A percentile compares a stretch with the other conserved stretches of the same genome.
Evolutionary conservation across 805 yeast species (phyloP).

Genomic region (Lachancea thermotolerans): DNA sequence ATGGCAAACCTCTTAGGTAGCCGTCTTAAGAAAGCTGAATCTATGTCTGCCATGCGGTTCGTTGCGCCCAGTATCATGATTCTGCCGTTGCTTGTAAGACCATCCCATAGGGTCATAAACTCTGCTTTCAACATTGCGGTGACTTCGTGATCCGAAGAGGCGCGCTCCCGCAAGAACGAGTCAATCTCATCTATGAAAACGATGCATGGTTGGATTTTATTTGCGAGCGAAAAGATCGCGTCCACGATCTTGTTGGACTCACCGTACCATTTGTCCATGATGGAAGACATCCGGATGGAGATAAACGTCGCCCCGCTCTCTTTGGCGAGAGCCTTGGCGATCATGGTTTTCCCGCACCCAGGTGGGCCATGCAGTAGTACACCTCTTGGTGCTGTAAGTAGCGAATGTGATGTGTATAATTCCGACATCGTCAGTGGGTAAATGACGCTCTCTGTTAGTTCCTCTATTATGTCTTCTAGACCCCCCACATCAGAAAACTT

Average conservation of each 20-base stretch:
- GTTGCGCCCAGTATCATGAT: slow-evolving; percentile 92
- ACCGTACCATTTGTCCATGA: slow-evolving; percentile 98
- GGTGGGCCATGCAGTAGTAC: slow-evolving; percentile 93
- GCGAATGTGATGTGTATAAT: slow-evolving; percentile 61
- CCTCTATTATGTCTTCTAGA: slow-evolving; percentile 71
- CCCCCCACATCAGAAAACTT: slow-evolving; percentile 86
- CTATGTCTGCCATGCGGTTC: slow-evolving; percentile 86
- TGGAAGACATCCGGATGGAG: slow-evolving; percentile 84
- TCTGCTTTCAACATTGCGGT: slow-evolving; percentile 92
- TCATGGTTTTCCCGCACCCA: slow-evolving; percentile 96
- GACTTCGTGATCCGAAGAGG: slow-evolving; percentile 85
- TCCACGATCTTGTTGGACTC: slow-evolving; percentile 91
- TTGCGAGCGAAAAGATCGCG: slow-evolving; percentile 84
- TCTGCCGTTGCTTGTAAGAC: slow-evolving; percentile 69
- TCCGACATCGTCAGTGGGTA: slow-evolving; percentile 79
- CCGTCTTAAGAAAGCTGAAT: slow-evolving; percentile 84
- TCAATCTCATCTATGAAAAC: slow-evolving; percentile 95
- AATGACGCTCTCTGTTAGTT: slow-evolving; percentile 79
- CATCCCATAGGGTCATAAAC: slow-evolving; percentile 98
- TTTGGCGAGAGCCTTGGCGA: slow-evolving; percentile 89
- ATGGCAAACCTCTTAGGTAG: slow-evolving; percentile 87
- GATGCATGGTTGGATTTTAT: slow-evolving; percentile 88
- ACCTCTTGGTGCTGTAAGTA: slow-evolving; percentile 90
- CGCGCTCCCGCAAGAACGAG: slow-evolving; percentile 82
- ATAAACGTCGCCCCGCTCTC: slow-evolving; percentile 90